These are phyloP conservation scores for Asterochloris erici DNA, from an alignment of 139 green algal genomes.

Conservation along the genomic window DNA sequence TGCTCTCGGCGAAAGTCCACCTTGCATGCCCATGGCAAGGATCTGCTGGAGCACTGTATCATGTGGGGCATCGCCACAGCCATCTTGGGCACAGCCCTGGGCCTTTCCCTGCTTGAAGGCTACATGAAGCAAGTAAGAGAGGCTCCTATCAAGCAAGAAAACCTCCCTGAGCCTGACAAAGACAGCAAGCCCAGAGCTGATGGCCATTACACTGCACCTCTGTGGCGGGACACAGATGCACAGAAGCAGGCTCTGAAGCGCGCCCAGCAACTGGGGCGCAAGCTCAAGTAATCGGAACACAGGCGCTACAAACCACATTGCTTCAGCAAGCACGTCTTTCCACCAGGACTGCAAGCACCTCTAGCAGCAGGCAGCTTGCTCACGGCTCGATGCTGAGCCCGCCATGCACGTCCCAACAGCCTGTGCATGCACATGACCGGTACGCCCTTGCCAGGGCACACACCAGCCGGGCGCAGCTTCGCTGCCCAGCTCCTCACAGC, in stretches of 20 bases:
- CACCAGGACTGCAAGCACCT: neutral
- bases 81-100: conserved; percentile 30
- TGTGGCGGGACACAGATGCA: conserved; percentile 26
- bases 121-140: neutral
- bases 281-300: conserved; percentile 7
- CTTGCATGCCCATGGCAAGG: too few species aligned
- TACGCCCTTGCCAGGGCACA: neutral
- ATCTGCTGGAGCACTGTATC: too few species aligned
- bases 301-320: neutral
- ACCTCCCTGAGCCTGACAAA: conserved; percentile 28
- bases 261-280: conserved; percentile 3
- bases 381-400: neutral
- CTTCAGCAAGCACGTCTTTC: neutral
- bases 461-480: too few species aligned
- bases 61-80: conserved; percentile 42
- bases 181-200: conserved; percentile 14
- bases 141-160: conserved; percentile 4
- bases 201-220: conserved; percentile 29
- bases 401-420: neutral
- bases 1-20: too few species aligned
- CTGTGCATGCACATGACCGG: neutral
- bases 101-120: conserved; percentile 35
- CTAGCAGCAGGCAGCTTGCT: too few species aligned
- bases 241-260: conserved; percentile 16
- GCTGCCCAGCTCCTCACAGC: neutral